Evolutionary conservation across 176 grass and related monocot species (phyloP).

Genomic region (Oryza punctata): DNA sequence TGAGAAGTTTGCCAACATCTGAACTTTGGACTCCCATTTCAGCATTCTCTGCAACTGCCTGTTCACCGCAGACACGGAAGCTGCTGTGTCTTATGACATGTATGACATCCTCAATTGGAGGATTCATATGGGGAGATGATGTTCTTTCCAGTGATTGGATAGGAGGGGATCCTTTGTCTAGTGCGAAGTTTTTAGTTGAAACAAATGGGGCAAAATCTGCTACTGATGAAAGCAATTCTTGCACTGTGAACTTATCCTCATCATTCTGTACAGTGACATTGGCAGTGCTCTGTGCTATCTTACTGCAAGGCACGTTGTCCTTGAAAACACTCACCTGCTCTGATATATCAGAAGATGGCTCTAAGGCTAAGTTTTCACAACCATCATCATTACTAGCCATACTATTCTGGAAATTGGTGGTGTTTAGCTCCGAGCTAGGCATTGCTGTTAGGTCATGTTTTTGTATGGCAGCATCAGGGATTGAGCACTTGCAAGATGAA

Average conservation of each 20-base stretch:
- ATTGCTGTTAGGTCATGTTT: slow-evolving; percentile 40
- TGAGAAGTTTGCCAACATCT: slow-evolving; percentile 38
- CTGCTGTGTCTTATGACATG: slow-evolving; percentile 84
- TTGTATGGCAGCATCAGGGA: slow-evolving; percentile 39
- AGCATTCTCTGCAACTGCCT: slow-evolving; percentile 32
- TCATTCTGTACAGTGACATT: slow-evolving; percentile 39
- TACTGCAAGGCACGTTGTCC: slow-evolving; percentile 51
- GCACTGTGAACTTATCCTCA: slow-evolving; percentile 88
- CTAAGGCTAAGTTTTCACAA: slow-evolving; percentile 33
- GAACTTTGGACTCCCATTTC: slow-evolving; percentile 37
- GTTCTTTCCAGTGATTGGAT: slow-evolving; percentile 53
- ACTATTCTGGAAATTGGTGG: slow-evolving; percentile 63
- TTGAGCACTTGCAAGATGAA: slow-evolving; percentile 38
- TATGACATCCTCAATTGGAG: slow-evolving; percentile 77
- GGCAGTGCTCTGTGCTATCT: slow-evolving; percentile 35
- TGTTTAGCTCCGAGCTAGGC: slow-evolving; percentile 49
- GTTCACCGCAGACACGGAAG: slow-evolving; percentile 59
- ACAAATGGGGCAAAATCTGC: slow-evolving; percentile 51
- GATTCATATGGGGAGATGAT: slow-evolving; percentile 45
- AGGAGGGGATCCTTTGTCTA: slow-evolving; percentile 36
- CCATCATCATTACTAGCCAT: slow-evolving; percentile 46
- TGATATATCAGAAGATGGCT: slow-evolving; percentile 50
- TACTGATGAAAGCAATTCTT: slow-evolving; percentile 82
- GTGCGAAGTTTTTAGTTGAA: slow-evolving; percentile 35
- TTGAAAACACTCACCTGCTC: slow-evolving; percentile 65